Evolutionary conservation across 1,284 basidiomycete genomes (phyloP).

Genomic region (Microbotryomycetes sp.): DNA sequence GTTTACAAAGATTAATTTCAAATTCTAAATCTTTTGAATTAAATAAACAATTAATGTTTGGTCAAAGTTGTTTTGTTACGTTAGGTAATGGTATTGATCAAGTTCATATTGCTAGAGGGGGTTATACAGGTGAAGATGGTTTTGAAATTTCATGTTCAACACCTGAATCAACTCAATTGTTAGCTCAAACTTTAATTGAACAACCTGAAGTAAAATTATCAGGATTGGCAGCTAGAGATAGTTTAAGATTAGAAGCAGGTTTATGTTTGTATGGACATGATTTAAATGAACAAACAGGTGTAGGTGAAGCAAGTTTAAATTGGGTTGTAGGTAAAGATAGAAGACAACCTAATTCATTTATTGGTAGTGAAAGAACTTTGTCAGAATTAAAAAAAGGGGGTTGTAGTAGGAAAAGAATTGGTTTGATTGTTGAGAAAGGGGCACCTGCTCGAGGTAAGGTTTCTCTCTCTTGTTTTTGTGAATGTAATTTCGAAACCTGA

Average conservation of each 20-base stretch:
- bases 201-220: slow-evolving; percentile 66
- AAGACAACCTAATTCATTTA: slow-evolving; percentile 59
- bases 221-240: slow-evolving; percentile 89
- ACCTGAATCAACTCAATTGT: slow-evolving; percentile 3
- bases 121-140: slow-evolving; percentile 98
- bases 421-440: slow-evolving; percentile 67
- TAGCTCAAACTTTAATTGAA: slow-evolving; percentile 23
- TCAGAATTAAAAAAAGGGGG: slow-evolving; percentile 70
- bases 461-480: background rate
- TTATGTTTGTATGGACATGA: slow-evolving; percentile 97
- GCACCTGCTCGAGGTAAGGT: slow-evolving; percentile 66
- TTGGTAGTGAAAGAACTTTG: slow-evolving; percentile 72
- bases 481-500: background rate
- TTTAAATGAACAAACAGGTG: slow-evolving; percentile 72
- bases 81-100: slow-evolving; percentile 51
- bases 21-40: slow-evolving; percentile 57
- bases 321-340: slow-evolving; percentile 94
- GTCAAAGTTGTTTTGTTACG: slow-evolving; percentile 66
- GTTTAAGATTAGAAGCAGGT: slow-evolving; percentile 89
- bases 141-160: slow-evolving; percentile 62
- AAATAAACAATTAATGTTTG: slow-evolving; percentile 60
- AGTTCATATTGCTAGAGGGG: slow-evolving; percentile 85
- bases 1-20: slow-evolving; percentile 67
- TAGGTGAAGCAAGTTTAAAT: slow-evolving; percentile 75
- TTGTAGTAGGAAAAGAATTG: slow-evolving; percentile 71